These are phyloP conservation scores for Cyberlindnera veronae DNA, from an alignment of 805 yeast species.

Conservation along the genomic window DNA sequence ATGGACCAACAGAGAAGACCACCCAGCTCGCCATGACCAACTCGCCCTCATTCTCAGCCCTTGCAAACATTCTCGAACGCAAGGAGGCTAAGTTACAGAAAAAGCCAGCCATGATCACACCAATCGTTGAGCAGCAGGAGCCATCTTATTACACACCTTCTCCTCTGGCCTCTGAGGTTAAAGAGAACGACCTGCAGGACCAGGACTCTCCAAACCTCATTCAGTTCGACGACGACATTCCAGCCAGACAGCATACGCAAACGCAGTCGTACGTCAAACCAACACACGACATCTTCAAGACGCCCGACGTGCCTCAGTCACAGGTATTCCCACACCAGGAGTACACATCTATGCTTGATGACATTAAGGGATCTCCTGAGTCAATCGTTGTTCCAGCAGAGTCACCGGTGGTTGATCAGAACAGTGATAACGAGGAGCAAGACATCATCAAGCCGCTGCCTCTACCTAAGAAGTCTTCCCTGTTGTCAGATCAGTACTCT, in stretches of 20 bases:
- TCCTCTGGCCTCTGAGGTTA: conserved; percentile 13
- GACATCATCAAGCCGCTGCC: conserved; percentile 10
- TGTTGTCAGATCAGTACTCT: conserved; percentile 14
- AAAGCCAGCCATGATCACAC: not conserved
- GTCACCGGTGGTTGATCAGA: not conserved
- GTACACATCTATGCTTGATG: conserved; percentile 18
- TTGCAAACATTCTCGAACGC: conserved; percentile 38
- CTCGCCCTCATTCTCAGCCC: conserved; percentile 41
- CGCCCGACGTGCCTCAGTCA: conserved; percentile 24
- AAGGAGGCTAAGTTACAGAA: conserved; percentile 29
- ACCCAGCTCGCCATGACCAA: conserved; percentile 34
- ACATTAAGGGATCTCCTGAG: conserved; percentile 5
- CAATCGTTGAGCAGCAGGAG: conserved; percentile 8
- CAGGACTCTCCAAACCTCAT: conserved; percentile 33
- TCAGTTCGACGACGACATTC: conserved; percentile 30
- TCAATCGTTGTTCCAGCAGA: not conserved
- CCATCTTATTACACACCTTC: conserved; percentile 1
- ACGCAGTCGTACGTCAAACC: conserved; percentile 10
- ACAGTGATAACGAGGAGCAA: not conserved
- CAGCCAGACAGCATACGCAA: not conserved
- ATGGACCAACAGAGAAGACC: conserved; percentile 4
- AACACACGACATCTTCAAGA: conserved; percentile 24
- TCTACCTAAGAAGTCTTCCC: conserved; percentile 11
- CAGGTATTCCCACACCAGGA: conserved; percentile 17
- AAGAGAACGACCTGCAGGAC: too few relatives aligned